Conservation (phyloP, 176 grass and related monocot genomes). For the Typha latifolia region DNA sequence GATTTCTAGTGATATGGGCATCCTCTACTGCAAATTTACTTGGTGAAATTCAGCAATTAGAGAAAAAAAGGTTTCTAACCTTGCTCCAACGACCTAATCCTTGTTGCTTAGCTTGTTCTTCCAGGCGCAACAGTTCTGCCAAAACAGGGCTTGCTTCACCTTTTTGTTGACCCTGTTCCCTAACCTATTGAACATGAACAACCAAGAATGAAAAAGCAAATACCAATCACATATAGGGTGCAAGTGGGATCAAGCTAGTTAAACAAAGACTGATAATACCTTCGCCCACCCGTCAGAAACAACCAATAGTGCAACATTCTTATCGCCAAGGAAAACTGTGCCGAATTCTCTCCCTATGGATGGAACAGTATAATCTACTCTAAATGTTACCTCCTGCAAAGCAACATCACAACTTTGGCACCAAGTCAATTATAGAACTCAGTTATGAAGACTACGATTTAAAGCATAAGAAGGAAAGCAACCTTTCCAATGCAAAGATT, state of each 20-base stretch:
- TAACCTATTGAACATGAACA: conserved; percentile 31
- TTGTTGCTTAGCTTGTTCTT: conserved; percentile 86
- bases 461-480: neutral
- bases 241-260: neutral
- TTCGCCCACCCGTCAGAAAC: conserved; percentile 91
- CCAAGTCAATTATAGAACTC: too few species aligned
- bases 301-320: conserved; percentile 67
- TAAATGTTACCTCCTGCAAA: conserved; percentile 81
- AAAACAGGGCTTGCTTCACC: conserved; percentile 61
- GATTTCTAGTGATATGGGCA: too few species aligned
- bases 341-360: conserved; percentile 89
- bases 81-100: conserved; percentile 91
- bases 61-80: conserved; percentile 30
- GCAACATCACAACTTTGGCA: neutral
- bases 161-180: conserved; percentile 66
- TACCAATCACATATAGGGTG: neutral
- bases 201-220: neutral
- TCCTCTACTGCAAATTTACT: too few species aligned
- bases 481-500: conserved; percentile 92
- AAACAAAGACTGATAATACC: conserved; percentile 24
- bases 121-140: conserved; percentile 51
- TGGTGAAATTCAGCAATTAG: neutral
- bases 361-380: conserved; percentile 78
- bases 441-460: too few species aligned
- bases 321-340: conserved; percentile 78